A percentile compares a stretch with the other conserved stretches of the same genome.
Evolutionary conservation across 2,329 filamentous ascomycete genomes (phyloP).

Genomic region (Colletotrichum spinosum): DNA sequence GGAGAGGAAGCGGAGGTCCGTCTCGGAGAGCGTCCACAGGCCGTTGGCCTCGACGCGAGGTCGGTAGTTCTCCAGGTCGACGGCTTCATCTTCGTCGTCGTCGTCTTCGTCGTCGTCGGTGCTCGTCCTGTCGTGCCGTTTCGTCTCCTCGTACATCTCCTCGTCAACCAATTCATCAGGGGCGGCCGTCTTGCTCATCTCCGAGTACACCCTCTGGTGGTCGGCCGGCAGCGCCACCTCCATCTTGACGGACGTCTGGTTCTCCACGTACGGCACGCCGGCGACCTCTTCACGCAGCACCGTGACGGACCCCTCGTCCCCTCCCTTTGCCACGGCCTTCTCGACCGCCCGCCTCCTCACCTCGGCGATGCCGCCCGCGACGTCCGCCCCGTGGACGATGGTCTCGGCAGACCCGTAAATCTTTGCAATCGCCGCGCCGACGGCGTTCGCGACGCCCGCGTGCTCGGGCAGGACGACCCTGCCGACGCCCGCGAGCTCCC

Average conservation of each 20-base stretch:
- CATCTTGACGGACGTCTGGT: constrained; percentile 40
- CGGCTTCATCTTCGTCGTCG: not conserved
- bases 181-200: constrained; percentile 20
- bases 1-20: constrained; percentile 40
- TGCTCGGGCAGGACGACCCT: constrained; percentile 39
- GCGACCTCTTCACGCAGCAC: constrained; percentile 40
- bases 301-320: constrained; percentile 33
- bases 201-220: constrained; percentile 36
- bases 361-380: constrained; percentile 34
- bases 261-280: constrained; percentile 41
- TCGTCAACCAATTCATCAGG: constrained; percentile 26
- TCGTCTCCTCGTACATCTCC: constrained; percentile 32
- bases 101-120: not conserved
- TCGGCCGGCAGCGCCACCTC: constrained; percentile 40
- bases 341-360: constrained; percentile 37
- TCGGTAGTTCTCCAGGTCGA: constrained; percentile 29
- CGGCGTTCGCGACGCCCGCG: constrained; percentile 40
- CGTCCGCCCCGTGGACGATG: constrained; percentile 38
- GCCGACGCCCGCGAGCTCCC: constrained; percentile 38
- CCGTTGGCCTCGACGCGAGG: constrained; percentile 28
- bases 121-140: constrained; percentile 20
- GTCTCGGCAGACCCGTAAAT: constrained; percentile 39
- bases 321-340: constrained; percentile 39
- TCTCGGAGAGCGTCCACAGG: constrained; percentile 40
- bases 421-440: constrained; percentile 41